A percentile compares a stretch with the other conserved stretches of the same genome.
These are phyloP conservation scores for Fusarium sp. DNA, from an alignment of 2,329 filamentous ascomycete genomes.

Conservation along the genomic window DNA sequence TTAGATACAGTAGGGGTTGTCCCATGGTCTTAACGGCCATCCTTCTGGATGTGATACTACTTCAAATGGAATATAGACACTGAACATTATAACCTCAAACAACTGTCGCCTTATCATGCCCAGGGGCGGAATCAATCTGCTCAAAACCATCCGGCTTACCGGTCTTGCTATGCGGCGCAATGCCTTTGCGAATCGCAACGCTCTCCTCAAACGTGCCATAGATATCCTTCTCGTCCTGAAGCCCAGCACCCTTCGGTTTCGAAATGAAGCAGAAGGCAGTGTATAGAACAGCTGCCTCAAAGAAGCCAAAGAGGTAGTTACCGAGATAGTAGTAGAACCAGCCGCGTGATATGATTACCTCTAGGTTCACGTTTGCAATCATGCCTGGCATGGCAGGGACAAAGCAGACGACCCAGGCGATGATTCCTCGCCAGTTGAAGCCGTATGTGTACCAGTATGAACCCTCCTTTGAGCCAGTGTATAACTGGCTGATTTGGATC, in stretches of 20 bases:
- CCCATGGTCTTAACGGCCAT: no score
- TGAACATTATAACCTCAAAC: not conserved
- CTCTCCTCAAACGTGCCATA: not conserved
- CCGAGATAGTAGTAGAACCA: not conserved
- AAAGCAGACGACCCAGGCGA: not conserved
- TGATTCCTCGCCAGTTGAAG: not conserved
- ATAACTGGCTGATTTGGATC: not conserved
- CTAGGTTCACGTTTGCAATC: not conserved
- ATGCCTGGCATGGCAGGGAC: not conserved
- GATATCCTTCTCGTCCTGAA: not conserved
- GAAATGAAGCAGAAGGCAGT: not conserved
- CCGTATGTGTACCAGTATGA: not conserved
- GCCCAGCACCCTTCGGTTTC: not conserved
- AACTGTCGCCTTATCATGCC: not conserved
- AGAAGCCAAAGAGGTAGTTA: not conserved
- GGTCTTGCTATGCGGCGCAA: not conserved
- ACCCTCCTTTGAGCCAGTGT: not conserved
- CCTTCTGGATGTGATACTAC: no score
- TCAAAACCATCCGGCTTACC: not conserved
- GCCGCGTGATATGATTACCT: not conserved
- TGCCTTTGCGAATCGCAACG: not conserved
- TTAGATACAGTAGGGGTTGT: not conserved
- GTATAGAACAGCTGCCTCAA: not conserved
- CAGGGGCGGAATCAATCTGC: not conserved
- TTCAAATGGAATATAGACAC: not conserved